Conservation (phyloP, 2,329 filamentous ascomycete species). For the Aspergillaceae sp. region DNA sequence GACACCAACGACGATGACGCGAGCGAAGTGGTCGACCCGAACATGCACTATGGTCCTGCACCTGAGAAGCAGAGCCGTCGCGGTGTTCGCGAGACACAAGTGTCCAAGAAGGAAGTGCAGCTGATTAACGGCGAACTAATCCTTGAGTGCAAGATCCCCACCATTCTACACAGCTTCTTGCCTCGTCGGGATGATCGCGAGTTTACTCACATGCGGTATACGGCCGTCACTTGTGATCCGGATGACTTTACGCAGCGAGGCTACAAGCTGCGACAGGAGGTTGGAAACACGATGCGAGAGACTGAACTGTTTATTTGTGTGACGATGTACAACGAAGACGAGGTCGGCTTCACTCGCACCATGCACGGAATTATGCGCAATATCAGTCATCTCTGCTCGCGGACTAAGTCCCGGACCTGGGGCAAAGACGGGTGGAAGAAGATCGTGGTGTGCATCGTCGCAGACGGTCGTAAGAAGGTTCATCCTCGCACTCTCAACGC, state of each 20-base stretch:
- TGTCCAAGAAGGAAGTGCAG: slow-evolving; percentile 86
- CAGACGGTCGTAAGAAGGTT: slow-evolving; percentile 87
- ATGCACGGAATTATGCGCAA: slow-evolving; percentile 99
- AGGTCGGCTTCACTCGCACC: slow-evolving; percentile 89
- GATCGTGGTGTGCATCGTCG: slow-evolving; percentile 95
- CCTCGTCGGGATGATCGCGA: slow-evolving; percentile 87
- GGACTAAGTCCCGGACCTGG: slow-evolving; percentile 89
- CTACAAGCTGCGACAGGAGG: slow-evolving; percentile 87
- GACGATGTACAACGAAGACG: slow-evolving; percentile 99
- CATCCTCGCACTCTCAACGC: slow-evolving; percentile 90
- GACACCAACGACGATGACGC: slow-evolving; percentile 44
- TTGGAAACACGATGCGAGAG: slow-evolving; percentile 73
- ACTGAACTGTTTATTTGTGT: slow-evolving; percentile 95
- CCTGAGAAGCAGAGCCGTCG: slow-evolving; percentile 79
- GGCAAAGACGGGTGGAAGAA: slow-evolving; percentile 97
- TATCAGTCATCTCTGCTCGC: slow-evolving; percentile 89
- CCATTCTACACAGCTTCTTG: slow-evolving; percentile 93
- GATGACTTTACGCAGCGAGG: slow-evolving; percentile 84
- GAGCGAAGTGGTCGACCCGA: slow-evolving; percentile 40
- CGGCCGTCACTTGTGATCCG: slow-evolving; percentile 94
- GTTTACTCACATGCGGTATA: slow-evolving; percentile 98
- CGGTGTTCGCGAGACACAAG: slow-evolving; percentile 77
- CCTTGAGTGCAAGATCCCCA: slow-evolving; percentile 97
- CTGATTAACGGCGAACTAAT: slow-evolving; percentile 97
- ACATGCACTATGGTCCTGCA: slow-evolving; percentile 70